Conservation (phyloP, 306 rosid genomes). For the Cicer judaicum region DNA sequence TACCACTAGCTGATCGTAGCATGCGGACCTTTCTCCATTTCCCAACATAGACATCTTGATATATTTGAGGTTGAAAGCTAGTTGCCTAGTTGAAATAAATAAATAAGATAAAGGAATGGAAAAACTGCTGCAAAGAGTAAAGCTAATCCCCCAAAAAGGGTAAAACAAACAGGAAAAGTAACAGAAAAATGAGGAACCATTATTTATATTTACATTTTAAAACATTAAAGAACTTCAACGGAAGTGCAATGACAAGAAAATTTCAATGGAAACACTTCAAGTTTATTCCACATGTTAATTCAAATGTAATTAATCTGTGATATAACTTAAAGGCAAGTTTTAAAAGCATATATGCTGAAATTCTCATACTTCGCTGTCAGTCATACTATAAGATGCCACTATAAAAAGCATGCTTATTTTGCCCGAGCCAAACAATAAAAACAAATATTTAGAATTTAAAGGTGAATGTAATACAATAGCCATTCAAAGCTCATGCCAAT, state of each 20-base stretch:
- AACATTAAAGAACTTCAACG: no score
- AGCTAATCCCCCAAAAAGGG: neutral
- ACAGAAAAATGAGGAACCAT: neutral
- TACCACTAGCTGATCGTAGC: constrained; percentile 98
- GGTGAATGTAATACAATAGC: constrained; percentile 3
- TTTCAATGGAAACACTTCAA: no score
- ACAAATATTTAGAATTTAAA: neutral
- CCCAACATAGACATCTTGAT: constrained; percentile 88
- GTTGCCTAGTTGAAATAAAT: constrained; percentile 77
- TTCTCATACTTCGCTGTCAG: neutral
- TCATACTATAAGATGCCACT: neutral
- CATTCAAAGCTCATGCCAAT: constrained; percentile 4
- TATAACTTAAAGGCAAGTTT: neutral
- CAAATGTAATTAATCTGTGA: neutral
- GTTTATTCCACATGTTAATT: neutral
- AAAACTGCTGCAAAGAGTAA: constrained; percentile 24
- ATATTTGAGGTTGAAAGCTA: constrained; percentile 92
- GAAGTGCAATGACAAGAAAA: no score
- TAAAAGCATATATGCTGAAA: neutral
- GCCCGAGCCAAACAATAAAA: neutral
- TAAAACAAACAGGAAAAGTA: constrained; percentile 1
- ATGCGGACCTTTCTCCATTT: constrained; percentile 91
- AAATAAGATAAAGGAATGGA: constrained; percentile 36
- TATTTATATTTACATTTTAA: no score
- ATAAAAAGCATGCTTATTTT: constrained; percentile 3